Conservation (phyloP, 257 asterid species). For the Scutellaria galericulata region DNA sequence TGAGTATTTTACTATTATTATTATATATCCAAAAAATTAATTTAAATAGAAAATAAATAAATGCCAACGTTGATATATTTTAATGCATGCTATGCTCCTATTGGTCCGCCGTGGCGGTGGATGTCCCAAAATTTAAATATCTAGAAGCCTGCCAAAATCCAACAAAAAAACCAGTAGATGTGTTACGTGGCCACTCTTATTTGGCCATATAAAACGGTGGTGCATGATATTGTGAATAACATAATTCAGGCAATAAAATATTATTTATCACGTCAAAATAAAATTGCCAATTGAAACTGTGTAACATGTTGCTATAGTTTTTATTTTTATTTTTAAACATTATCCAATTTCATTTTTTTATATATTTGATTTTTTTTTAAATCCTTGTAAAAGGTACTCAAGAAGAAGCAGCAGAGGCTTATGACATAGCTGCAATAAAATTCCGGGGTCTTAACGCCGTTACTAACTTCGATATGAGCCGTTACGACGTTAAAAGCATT, state of each 20-base stretch:
- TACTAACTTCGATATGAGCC: constrained; percentile 79
- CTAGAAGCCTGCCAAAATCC: constrained; percentile 23
- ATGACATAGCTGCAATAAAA: constrained; percentile 86
- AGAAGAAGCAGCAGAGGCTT: constrained; percentile 91
- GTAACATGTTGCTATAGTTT: background rate
- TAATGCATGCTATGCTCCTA: constrained; percentile 35
- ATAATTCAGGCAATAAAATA: background rate
- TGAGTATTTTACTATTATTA: constrained; percentile 38
- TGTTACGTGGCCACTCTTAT: constrained; percentile 45
- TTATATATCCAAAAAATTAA: background rate
- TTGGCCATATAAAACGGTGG: constrained; percentile 54
- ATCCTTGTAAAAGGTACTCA: constrained; percentile 61
- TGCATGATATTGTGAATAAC: background rate
- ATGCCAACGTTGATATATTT: constrained; percentile 22
- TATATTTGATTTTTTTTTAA: too few species aligned
- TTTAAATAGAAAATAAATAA: constrained; percentile 26
- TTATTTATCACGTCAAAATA: too few species aligned
- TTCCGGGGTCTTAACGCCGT: constrained; percentile 83
- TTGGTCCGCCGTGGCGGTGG: constrained; percentile 63
- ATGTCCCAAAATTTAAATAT: constrained; percentile 30
- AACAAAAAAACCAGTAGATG: constrained; percentile 25
- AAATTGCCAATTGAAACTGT: background rate
- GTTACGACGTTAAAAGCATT: constrained; percentile 75
- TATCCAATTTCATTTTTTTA: background rate
- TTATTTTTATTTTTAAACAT: background rate